Percentiles rank a stretch among this genome's conserved stretches.
phyloP scores from a whole-genome alignment of 306 rosid species.

The Castanea mollissima region DNA sequence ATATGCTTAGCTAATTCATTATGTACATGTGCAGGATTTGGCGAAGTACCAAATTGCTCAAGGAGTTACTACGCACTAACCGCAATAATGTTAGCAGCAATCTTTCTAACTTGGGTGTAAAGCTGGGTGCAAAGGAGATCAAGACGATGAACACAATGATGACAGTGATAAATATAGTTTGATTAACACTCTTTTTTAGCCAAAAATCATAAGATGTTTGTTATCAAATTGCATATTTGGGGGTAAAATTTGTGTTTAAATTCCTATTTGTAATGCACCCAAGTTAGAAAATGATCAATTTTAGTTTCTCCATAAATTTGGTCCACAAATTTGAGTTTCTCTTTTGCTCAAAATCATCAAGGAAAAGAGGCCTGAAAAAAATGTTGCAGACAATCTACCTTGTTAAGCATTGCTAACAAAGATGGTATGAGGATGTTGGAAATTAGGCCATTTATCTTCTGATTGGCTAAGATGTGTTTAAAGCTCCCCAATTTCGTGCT shows the following conservation, averaged over 20 bases:
- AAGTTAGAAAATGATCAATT: no score
- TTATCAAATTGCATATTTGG: not conserved
- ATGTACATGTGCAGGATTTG: conserved; percentile 25
- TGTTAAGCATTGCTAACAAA: no score
- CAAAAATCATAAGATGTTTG: not conserved
- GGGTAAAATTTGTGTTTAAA: no score
- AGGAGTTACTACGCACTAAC: conserved; percentile 15
- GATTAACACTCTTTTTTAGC: not conserved
- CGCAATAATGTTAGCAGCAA: conserved; percentile 15
- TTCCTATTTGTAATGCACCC: no score
- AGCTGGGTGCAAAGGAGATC: not conserved
- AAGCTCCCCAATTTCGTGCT: not conserved
- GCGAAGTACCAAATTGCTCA: conserved; percentile 18
- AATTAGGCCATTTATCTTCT: no score
- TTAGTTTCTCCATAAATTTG: no score
- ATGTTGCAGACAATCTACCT: no score
- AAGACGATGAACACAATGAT: not conserved
- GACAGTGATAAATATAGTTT: not conserved
- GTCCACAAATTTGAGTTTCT: no score
- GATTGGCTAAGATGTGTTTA: no score
- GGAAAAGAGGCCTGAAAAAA: no score
- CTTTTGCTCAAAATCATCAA: no score
- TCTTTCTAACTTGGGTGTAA: conserved; percentile 23
- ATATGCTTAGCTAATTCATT: not conserved
- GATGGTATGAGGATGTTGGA: no score